phyloP scores from a whole-genome alignment of 2,329 filamentous ascomycete genomes.

The Sclerotinia nivalis region DNA sequence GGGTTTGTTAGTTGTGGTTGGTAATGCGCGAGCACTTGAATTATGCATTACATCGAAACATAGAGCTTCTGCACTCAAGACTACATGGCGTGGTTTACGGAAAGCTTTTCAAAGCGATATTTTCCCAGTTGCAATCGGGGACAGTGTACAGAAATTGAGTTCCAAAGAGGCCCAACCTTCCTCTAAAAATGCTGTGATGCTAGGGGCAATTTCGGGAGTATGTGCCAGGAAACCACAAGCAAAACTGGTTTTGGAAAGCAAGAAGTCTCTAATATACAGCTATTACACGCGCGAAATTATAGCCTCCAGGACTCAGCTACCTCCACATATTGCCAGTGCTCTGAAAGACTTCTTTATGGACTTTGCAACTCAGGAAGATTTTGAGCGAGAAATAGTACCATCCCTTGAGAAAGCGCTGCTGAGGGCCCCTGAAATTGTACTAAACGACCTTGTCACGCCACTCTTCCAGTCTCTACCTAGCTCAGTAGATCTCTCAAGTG shows the following conservation, averaged over 20 bases:
- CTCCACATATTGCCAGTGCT: constrained; percentile 69
- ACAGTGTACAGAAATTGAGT: constrained; percentile 66
- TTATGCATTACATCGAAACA: constrained; percentile 68
- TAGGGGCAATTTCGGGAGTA: constrained; percentile 87
- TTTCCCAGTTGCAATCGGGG: constrained; percentile 37
- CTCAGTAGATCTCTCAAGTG: constrained; percentile 73
- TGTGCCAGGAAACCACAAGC: constrained; percentile 68
- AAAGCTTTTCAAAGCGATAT: constrained; percentile 64
- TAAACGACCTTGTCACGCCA: constrained; percentile 75
- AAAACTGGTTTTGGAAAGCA: constrained; percentile 60
- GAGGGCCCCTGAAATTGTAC: constrained; percentile 83
- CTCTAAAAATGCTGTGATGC: constrained; percentile 71
- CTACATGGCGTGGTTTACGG: constrained; percentile 78
- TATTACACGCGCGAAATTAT: constrained; percentile 87
- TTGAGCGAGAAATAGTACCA: constrained; percentile 74
- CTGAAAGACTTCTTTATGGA: constrained; percentile 79
- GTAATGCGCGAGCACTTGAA: constrained; percentile 74
- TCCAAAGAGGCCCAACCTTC: constrained; percentile 64
- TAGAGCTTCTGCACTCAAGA: constrained; percentile 72
- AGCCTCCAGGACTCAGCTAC: constrained; percentile 71
- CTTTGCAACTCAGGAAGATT: constrained; percentile 72
- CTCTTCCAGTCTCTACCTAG: constrained; percentile 69
- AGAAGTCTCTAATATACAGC: constrained; percentile 72
- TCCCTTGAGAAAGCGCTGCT: constrained; percentile 86
- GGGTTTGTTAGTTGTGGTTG: constrained; percentile 64